phyloP scores from a whole-genome alignment of 805 yeast genomes.

The Spathaspora boniae region DNA sequence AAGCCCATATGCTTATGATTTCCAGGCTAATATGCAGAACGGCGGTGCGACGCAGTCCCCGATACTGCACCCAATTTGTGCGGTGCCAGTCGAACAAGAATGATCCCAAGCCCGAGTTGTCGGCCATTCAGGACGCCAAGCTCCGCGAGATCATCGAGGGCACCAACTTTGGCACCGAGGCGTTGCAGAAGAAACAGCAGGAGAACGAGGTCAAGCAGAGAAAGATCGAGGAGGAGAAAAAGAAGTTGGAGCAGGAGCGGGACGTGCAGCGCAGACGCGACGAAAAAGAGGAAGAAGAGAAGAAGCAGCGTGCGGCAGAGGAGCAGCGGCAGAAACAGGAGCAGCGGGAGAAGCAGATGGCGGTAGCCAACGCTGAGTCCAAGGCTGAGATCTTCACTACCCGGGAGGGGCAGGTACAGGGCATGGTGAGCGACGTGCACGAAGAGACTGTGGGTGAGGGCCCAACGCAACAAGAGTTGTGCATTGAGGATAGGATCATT shows the following conservation, averaged over 20 bases:
- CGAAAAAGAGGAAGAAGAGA: conserved; percentile 5
- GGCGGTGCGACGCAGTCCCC: not conserved
- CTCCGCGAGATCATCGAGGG: conserved; percentile 31
- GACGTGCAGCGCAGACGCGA: conserved; percentile 1
- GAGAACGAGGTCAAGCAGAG: conserved; percentile 8
- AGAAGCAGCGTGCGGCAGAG: not conserved
- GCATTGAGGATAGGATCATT: conserved; percentile 6
- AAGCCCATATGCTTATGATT: too few species aligned
- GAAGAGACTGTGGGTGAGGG: conserved; percentile 3
- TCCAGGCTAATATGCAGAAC: not conserved
- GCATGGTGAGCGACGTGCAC: conserved; percentile 3
- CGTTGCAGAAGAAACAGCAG: conserved; percentile 9
- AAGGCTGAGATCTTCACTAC: conserved; percentile 1
- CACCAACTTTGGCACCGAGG: conserved; percentile 27
- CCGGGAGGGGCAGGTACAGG: conserved; percentile 2
- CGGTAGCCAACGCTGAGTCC: not conserved
- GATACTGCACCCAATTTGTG: conserved; percentile 1
- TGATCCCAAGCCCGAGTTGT: conserved; percentile 4
- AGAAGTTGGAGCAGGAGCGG: conserved; percentile 2
- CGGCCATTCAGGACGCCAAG: conserved; percentile 22
- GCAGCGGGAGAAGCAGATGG: not conserved
- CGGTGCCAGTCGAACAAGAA: conserved; percentile 8
- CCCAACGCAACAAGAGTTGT: not conserved
- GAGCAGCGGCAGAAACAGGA: not conserved
- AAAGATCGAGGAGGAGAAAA: conserved; percentile 7